These are phyloP conservation scores for Cephaloascus albidus DNA, from an alignment of 805 yeast genomes.

Conservation along the genomic window DNA sequence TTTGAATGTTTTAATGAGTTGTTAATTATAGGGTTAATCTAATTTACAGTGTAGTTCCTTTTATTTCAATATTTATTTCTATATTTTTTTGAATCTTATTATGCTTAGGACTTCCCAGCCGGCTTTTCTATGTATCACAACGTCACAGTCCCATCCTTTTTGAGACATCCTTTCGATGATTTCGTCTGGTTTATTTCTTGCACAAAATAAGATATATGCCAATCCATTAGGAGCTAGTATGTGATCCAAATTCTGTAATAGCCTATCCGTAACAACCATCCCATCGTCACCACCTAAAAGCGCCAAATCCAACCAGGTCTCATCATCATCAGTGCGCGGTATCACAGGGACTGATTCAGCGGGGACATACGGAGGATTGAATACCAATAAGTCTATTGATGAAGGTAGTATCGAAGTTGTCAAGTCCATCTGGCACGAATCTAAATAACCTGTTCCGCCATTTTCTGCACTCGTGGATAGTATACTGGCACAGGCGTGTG, in stretches of 20 bases:
- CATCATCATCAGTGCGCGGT: slow-evolving; percentile 37
- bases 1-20: too few relatives aligned
- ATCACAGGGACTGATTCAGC: slow-evolving; percentile 61
- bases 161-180: slow-evolving; percentile 40
- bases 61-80: too few relatives aligned
- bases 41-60: too few relatives aligned
- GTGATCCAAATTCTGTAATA: slow-evolving; percentile 44
- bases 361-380: slow-evolving; percentile 97
- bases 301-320: slow-evolving; percentile 82
- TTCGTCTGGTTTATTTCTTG: slow-evolving; percentile 69
- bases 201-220: slow-evolving; percentile 88
- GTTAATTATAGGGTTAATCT: too few relatives aligned
- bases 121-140: slow-evolving; percentile 65
- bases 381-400: slow-evolving; percentile 62
- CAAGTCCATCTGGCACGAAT: slow-evolving; percentile 44
- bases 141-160: slow-evolving; percentile 42
- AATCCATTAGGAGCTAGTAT: slow-evolving; percentile 53
- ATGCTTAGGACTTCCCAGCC: slow-evolving; percentile 93
- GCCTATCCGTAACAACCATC: slow-evolving; percentile 69
- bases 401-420: slow-evolving; percentile 36
- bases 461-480: slow-evolving; percentile 1
- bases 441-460: slow-evolving; percentile 5
- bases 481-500: slow-evolving; percentile 59
- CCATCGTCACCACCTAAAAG: slow-evolving; percentile 86
- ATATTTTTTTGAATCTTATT: slow-evolving; percentile 47